Evolutionary conservation across 192 early-diverging fungal species (phyloP).

Genomic region (Podila horticola): DNA sequence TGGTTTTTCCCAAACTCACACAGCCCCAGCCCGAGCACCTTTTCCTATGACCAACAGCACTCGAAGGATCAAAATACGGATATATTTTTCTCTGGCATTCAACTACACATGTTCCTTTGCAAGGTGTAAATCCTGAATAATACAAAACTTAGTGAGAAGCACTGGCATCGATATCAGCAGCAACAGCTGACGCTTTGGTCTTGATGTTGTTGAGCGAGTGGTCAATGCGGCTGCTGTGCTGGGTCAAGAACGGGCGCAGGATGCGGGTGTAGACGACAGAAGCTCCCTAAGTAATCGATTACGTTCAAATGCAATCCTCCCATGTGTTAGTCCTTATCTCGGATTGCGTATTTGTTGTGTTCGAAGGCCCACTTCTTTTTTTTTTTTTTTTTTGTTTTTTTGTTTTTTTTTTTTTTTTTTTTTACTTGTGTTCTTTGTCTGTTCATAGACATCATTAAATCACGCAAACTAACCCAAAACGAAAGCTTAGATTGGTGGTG

Average conservation of each 20-base stretch:
- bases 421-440: no score
- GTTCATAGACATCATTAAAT: no score
- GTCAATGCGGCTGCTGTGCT: conserved; percentile 52
- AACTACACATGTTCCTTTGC: background rate
- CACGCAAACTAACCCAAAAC: no score
- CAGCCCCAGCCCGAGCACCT: background rate
- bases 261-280: conserved; percentile 76
- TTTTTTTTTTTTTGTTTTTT: no score
- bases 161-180: conserved; percentile 23
- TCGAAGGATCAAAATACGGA: background rate
- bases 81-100: conserved; percentile 21
- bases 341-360: background rate
- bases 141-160: conserved; percentile 2
- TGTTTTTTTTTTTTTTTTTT: no score
- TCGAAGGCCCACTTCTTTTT: no score
- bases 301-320: background rate
- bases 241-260: conserved; percentile 76
- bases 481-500: no score
- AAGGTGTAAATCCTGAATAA: background rate
- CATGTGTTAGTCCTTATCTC: background rate
- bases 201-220: conserved; percentile 15
- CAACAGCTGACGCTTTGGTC: conserved; percentile 35
- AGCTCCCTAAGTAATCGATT: conserved; percentile 69
- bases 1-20: background rate
- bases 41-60: background rate